phyloP scores from a whole-genome alignment of 2,329 filamentous ascomycete species.

The Trichoderma endophyticum region DNA sequence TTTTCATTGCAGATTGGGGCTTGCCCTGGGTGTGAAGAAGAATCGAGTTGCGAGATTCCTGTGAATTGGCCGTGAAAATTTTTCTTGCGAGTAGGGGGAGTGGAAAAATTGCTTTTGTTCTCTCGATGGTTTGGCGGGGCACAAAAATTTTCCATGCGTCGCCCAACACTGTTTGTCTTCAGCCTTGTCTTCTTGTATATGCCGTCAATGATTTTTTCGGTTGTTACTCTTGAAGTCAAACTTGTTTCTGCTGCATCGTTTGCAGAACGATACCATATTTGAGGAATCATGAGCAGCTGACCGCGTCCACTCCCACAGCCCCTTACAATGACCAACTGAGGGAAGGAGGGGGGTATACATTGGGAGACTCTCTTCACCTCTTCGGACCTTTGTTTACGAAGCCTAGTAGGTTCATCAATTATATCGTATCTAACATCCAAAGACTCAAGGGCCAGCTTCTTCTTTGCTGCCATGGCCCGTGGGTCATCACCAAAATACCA shows the following conservation, averaged over 20 bases:
- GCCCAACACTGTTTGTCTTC: neutral
- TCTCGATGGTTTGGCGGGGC: neutral
- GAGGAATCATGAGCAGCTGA: neutral
- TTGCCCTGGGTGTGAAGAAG: conserved; percentile 52
- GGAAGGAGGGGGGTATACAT: neutral
- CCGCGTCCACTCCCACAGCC: neutral
- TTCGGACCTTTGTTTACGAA: neutral
- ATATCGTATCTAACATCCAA: neutral
- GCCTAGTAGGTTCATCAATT: neutral
- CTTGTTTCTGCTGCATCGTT: neutral
- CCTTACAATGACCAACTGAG: neutral
- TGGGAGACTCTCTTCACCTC: neutral
- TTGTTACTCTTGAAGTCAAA: neutral
- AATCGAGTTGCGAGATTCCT: conserved; percentile 20
- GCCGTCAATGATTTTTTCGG: neutral
- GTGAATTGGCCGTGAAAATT: neutral
- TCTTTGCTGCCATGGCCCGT: too few species aligned
- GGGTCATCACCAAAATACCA: too few species aligned
- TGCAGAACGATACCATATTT: neutral
- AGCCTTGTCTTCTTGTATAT: neutral
- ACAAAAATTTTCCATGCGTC: neutral
- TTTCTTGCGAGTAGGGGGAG: neutral
- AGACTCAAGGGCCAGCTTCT: too few species aligned
- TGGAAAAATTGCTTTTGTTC: neutral
- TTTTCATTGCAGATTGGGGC: conserved; percentile 55